These are phyloP conservation scores for Capsella bursapastoris DNA, from an alignment of 345 rosid genomes.

Conservation along the genomic window DNA sequence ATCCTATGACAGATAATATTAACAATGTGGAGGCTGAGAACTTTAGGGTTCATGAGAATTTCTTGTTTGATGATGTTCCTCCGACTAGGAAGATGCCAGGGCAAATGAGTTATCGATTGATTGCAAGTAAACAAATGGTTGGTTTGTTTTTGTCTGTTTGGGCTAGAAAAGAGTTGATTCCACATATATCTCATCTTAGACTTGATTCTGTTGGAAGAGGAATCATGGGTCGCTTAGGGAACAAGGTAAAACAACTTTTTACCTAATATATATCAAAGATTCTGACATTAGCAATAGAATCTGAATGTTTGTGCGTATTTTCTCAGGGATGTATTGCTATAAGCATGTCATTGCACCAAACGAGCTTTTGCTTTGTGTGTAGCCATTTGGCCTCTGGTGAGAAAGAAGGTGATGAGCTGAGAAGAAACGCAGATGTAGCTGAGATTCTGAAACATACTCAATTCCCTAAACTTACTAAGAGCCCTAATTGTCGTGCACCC, in stretches of 20 bases:
- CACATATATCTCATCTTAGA: constrained; percentile 87
- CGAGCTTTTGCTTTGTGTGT: constrained; percentile 95
- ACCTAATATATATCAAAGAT: neutral
- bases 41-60: constrained; percentile 46
- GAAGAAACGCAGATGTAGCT: constrained; percentile 81
- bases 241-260: constrained; percentile 60
- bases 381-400: constrained; percentile 97
- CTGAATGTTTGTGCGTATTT: neutral
- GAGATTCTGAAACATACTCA: constrained; percentile 81
- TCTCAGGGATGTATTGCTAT: constrained; percentile 87
- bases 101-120: constrained; percentile 59
- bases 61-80: constrained; percentile 44
- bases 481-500: constrained; percentile 58
- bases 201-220: constrained; percentile 86
- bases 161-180: constrained; percentile 82
- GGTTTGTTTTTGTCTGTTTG: constrained; percentile 90
- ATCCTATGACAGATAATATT: constrained; percentile 35
- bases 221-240: constrained; percentile 90
- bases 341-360: constrained; percentile 91
- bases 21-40: constrained; percentile 46
- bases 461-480: constrained; percentile 75
- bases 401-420: constrained; percentile 94
- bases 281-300: neutral
- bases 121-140: constrained; percentile 95
- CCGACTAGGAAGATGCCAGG: constrained; percentile 39